Conservation (phyloP, 2,329 filamentous ascomycete species). For the Botrytis elliptica region DNA sequence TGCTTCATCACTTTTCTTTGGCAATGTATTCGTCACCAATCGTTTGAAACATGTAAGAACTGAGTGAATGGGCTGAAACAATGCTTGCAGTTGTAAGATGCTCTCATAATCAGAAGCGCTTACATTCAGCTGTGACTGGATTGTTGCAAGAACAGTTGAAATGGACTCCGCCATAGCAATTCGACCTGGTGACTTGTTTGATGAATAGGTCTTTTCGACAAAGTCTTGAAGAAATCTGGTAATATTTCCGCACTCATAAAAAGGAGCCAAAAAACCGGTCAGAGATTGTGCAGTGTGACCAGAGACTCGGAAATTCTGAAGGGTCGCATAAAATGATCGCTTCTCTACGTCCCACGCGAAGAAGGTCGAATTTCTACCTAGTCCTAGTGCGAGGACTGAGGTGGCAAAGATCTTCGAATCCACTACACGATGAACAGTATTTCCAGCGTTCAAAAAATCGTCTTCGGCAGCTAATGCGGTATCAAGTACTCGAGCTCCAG, state of each 20-base stretch:
- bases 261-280: slow-evolving; percentile 43
- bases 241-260: slow-evolving; percentile 41
- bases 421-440: slow-evolving; percentile 45
- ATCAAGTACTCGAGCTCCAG: slow-evolving; percentile 65
- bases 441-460: slow-evolving; percentile 44
- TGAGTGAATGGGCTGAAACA: slow-evolving; percentile 37
- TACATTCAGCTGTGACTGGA: slow-evolving; percentile 37
- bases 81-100: slow-evolving; percentile 37
- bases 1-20: slow-evolving; percentile 54
- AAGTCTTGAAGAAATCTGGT: slow-evolving; percentile 36
- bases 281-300: slow-evolving; percentile 51
- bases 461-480: slow-evolving; percentile 50
- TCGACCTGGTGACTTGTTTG: slow-evolving; percentile 33
- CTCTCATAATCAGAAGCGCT: slow-evolving; percentile 33
- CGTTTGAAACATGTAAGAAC: slow-evolving; percentile 38
- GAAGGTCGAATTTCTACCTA: slow-evolving; percentile 70
- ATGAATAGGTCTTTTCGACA: slow-evolving; percentile 35
- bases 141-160: slow-evolving; percentile 39
- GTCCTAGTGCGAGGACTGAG: slow-evolving; percentile 63
- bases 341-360: slow-evolving; percentile 60
- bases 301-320: slow-evolving; percentile 51
- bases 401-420: slow-evolving; percentile 50
- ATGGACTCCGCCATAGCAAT: slow-evolving; percentile 42
- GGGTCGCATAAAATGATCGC: slow-evolving; percentile 51
- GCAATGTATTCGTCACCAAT: slow-evolving; percentile 33